Base-by-base conservation (phyloP, 306 rosid species). In the Dalbergia cultrata region DNA sequence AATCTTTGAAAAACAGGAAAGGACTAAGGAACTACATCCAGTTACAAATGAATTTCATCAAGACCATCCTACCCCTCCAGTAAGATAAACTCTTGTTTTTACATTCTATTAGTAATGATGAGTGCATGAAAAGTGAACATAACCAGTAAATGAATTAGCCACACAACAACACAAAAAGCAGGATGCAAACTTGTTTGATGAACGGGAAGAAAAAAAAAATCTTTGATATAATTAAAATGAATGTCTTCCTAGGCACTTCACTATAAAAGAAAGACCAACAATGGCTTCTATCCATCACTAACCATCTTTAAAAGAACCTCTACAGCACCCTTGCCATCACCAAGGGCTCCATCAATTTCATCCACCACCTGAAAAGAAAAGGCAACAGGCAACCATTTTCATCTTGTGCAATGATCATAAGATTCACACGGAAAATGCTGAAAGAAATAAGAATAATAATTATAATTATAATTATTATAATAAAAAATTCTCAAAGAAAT, bases 291-390 rank as follows among this genome's bases (percentile, higher is more conserved):
- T 31, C 39, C 9, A 69, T 43, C 10, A 82, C 70, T 86, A 90
- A 95, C 98, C 98, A 92, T 89, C 89, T 95, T 95, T 81, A 95
- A 63, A 75, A 95, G 92, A 84, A 80, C 95, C 67, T 95, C 98
- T 72, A 95, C 97, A n/a, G 97, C 98, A 77, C 98, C 98, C 83
- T 91, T 95, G 45, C 98, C 98, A 62, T 95, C 98, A 43, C 90
- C 86, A 67, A 95, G 98, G 26, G 97, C 90, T 73, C 98, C 98
- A 83, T 95, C 98, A 84, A 95, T 95, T 90, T 95, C 97, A 82
- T 95, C 98, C 84, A 95, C 85, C 82, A 95, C 94, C 98, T 95
- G 81, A 45, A 74, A 67, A 65, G 73, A 65, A 82, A 67, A 43
- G 72, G 41, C 41, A 53, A 71, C 9, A 31, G 76, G 67, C 31